These are phyloP conservation scores for Cystofilobasidium ferigula DNA, from an alignment of 768 basidiomycete genomes.

Conservation along the genomic window DNA sequence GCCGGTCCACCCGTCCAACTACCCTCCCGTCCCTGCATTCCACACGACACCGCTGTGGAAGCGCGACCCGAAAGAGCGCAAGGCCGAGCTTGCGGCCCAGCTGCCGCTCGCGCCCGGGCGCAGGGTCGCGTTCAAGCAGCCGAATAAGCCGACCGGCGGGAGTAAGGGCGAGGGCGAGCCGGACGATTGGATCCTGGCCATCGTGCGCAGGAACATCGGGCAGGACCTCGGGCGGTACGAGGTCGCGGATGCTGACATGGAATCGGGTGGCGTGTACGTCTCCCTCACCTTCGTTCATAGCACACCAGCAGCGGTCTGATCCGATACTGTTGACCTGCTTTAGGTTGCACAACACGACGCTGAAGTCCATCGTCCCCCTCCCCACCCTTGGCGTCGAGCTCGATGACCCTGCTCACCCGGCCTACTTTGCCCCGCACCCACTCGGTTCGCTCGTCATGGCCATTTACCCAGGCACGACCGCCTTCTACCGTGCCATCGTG, in stretches of 20 bases:
- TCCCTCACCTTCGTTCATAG: background rate
- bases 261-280: slow-evolving; percentile 21
- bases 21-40: background rate
- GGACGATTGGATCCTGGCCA: slow-evolving; percentile 41
- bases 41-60: background rate
- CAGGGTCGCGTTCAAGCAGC: slow-evolving; percentile 38
- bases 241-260: slow-evolving; percentile 40
- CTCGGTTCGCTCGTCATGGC: slow-evolving; percentile 36
- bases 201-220: slow-evolving; percentile 34
- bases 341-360: slow-evolving; percentile 38
- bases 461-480: slow-evolving; percentile 42
- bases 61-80: slow-evolving; percentile 2
- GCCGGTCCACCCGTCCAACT: background rate
- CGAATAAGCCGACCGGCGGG: slow-evolving; percentile 22
- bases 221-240: slow-evolving; percentile 40
- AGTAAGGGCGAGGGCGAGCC: slow-evolving; percentile 12
- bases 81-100: slow-evolving; percentile 31
- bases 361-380: slow-evolving; percentile 40
- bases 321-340: background rate
- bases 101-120: slow-evolving; percentile 38
- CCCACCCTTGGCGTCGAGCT: slow-evolving; percentile 36
- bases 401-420: slow-evolving; percentile 35
- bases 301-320: background rate
- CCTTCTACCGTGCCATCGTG: slow-evolving; percentile 41
- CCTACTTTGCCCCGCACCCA: slow-evolving; percentile 35